phyloP scores from a whole-genome alignment of 805 yeast genomes.

The Candida chauliodis region DNA sequence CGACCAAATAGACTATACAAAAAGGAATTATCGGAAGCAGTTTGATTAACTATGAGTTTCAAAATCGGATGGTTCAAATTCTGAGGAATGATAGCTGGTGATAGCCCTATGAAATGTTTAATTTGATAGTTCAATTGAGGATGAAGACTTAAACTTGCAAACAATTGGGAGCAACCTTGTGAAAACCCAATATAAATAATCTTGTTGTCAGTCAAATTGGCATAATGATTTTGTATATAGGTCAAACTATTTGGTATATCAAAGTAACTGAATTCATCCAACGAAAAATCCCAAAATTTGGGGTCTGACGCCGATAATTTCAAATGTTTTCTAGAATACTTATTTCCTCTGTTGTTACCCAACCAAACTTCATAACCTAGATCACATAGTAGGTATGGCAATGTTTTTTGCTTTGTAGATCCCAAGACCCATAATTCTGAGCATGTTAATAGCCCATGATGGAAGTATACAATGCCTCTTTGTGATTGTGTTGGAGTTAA shows the following conservation, averaged over 20 bases:
- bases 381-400: slow-evolving; percentile 21
- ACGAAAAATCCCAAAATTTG: slow-evolving; percentile 28
- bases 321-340: slow-evolving; percentile 29
- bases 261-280: slow-evolving; percentile 29
- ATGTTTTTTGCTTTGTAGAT: slow-evolving; percentile 16
- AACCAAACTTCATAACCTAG: slow-evolving; percentile 24
- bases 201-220: slow-evolving; percentile 6
- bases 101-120: slow-evolving; percentile 24
- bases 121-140: slow-evolving; percentile 20
- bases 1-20: slow-evolving; percentile 24
- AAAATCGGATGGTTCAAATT: slow-evolving; percentile 22
- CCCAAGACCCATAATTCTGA: slow-evolving; percentile 37
- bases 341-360: slow-evolving; percentile 25
- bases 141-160: slow-evolving; percentile 27
- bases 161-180: slow-evolving; percentile 30
- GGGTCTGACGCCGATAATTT: slow-evolving; percentile 20
- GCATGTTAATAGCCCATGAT: slow-evolving; percentile 29
- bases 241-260: slow-evolving; percentile 26
- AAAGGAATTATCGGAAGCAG: slow-evolving; percentile 23
- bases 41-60: slow-evolving; percentile 20
- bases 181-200: slow-evolving; percentile 28
- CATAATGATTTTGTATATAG: slow-evolving; percentile 20
- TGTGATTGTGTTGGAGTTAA: slow-evolving; percentile 4
- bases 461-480: slow-evolving; percentile 24
- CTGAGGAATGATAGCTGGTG: slow-evolving; percentile 28